These are phyloP conservation scores for Capsicum pubescens DNA, from an alignment of 257 asterid genomes.

Conservation along the genomic window DNA sequence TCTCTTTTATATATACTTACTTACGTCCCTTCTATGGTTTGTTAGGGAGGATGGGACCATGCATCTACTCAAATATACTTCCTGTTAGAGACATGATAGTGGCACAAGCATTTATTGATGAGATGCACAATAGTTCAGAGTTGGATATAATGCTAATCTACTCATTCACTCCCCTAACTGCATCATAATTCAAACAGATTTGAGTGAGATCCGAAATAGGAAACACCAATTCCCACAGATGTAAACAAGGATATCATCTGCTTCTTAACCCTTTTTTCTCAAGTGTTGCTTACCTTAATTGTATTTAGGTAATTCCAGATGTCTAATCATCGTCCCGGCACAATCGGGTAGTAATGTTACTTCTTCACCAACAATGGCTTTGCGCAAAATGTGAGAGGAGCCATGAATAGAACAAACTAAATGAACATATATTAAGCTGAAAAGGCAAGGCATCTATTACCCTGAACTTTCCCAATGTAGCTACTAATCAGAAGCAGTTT, in stretches of 20 bases:
- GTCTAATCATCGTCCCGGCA: background rate
- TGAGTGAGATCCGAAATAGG: background rate
- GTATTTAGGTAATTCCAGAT: background rate
- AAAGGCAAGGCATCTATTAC: background rate
- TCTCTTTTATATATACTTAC: background rate
- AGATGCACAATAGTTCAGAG: conserved; percentile 10
- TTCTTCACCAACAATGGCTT: background rate
- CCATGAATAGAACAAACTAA: background rate
- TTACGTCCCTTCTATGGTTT: too few relatives aligned
- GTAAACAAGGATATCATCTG: background rate
- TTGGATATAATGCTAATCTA: background rate
- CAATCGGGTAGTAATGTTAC: background rate
- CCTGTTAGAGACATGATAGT: background rate
- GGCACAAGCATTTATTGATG: background rate
- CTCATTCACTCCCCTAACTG: conserved; percentile 22
- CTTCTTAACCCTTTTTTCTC: background rate
- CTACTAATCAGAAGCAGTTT: background rate
- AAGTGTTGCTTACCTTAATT: background rate
- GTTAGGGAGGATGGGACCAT: too few relatives aligned
- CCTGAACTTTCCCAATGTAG: background rate
- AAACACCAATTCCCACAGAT: background rate
- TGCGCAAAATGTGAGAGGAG: background rate
- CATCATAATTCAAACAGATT: background rate
- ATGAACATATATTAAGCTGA: background rate
- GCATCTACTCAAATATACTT: too few relatives aligned